Base-by-base conservation (phyloP, 352 stramenopile species). In the Thraustochytrium sp. region DNA sequence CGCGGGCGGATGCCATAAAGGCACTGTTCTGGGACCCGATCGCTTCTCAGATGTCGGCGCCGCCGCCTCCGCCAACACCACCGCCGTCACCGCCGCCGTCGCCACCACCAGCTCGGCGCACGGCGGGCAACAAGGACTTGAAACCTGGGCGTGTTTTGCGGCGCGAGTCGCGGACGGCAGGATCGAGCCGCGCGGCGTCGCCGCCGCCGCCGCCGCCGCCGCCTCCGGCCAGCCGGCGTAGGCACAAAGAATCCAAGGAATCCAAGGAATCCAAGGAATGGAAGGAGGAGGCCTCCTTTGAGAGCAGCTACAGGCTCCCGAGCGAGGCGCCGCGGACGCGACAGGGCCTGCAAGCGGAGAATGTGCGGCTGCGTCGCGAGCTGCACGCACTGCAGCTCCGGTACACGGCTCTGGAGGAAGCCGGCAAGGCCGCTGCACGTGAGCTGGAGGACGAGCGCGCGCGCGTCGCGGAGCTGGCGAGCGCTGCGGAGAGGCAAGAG, bases 1-100 rank as follows among this genome's bases (percentile, higher is more conserved):
- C 51, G 11, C 9, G 51, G 31, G 51, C 51, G 23, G 51, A 59
- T 16, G 51, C n/a, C 26, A 11, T 72, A 1, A 72, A 44, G 40
- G 59, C 59, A 55, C 42, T 72, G 59, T 72, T 72, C 46, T 72
- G 59, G 59, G 40, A 49, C 8, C 59, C 59, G 9, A 55, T 72
- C 59, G 40, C 59, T 13, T 72, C 59, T 11, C 59, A 72, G 40
- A 21, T 44, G 40, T 29, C 40, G 16, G 59, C 9, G 9, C 59
- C 59, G 29, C 59, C 59, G 2, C 31, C 59, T 9, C 59, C 59
- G 34, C 59, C 59, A 72, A 13, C 29, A n/a, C 13, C 59, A 44
- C 59, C 59, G 34, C 29, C 59, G 29, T 31, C 59, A 18, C 59
- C 59, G 21, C 59, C 59, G 29, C 55, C 55, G 55, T 29, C 34